These are phyloP conservation scores for Plasmodium sp. DNA, from an alignment of 169 alveolate species.

Conservation along the genomic window DNA sequence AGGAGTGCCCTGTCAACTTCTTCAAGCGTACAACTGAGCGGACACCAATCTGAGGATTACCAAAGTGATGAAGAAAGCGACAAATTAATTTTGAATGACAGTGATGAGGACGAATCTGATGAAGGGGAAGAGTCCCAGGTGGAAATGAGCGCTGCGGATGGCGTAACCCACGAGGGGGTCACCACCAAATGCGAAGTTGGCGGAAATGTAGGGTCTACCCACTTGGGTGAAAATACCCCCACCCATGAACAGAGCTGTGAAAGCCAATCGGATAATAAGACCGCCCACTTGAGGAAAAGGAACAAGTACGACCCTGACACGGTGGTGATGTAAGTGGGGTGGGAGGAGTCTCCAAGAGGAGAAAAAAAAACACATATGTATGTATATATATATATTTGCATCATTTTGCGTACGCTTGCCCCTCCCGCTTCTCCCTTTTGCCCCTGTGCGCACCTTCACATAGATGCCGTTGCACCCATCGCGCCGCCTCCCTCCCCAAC, in stretches of 20 bases:
- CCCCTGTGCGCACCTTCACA: neutral
- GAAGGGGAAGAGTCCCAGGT: neutral
- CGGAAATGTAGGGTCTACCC: neutral
- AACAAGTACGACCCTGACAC: constrained; percentile 40
- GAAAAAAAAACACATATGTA: neutral
- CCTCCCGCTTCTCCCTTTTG: neutral
- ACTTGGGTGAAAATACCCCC: neutral
- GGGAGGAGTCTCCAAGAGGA: neutral
- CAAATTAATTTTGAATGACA: constrained; percentile 15
- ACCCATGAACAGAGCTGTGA: neutral
- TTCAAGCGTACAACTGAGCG: neutral
- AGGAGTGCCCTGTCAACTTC: neutral
- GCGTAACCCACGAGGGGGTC: neutral
- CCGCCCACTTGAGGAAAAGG: neutral
- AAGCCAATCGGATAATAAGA: neutral
- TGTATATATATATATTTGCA: neutral
- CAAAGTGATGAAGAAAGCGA: constrained; percentile 47
- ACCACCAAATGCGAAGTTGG: neutral
- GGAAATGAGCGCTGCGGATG: neutral
- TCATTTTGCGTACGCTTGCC: neutral
- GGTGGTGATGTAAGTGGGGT: constrained; percentile 16
- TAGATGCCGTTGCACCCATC: neutral
- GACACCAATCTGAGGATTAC: neutral
- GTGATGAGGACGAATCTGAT: constrained; percentile 15
- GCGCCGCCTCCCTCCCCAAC: neutral